phyloP scores from a whole-genome alignment of 129 eudicot species.

The Artemisia argyi region DNA sequence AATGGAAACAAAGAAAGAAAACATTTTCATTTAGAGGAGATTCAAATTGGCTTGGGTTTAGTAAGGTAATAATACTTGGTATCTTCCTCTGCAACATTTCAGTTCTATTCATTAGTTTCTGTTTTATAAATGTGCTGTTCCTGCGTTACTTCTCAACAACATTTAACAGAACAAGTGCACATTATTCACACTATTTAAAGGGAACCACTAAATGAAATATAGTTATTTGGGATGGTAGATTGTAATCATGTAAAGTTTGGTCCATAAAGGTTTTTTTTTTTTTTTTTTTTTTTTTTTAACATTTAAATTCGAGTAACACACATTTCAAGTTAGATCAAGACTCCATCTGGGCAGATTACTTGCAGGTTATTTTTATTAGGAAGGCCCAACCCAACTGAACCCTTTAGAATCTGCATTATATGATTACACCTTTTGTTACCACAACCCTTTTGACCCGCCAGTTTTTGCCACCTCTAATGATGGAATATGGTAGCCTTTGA shows the following conservation, averaged over 20 bases:
- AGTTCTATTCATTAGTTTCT: not conserved
- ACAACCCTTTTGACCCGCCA: not conserved
- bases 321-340: too few relatives aligned
- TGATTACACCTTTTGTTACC: not conserved
- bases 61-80: slow-evolving; percentile 51
- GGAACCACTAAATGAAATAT: not conserved
- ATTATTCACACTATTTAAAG: not conserved
- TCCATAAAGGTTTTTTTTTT: not conserved
- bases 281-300: not conserved
- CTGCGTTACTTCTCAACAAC: not conserved
- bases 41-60: slow-evolving; percentile 93
- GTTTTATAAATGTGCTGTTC: not conserved
- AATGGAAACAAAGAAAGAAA: slow-evolving; percentile 58
- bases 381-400: too few relatives aligned
- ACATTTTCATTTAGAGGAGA: slow-evolving; percentile 86
- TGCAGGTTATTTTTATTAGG: too few relatives aligned
- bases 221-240: too few relatives aligned
- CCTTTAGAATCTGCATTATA: not conserved
- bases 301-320: not conserved
- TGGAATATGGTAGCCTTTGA: not conserved
- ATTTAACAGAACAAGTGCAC: too few relatives aligned
- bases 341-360: too few relatives aligned
- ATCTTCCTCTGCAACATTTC: slow-evolving; percentile 3
- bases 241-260: too few relatives aligned
- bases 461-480: not conserved